Conservation (phyloP, 345 rosid genomes). For the Chamaenerion angustifolium region DNA sequence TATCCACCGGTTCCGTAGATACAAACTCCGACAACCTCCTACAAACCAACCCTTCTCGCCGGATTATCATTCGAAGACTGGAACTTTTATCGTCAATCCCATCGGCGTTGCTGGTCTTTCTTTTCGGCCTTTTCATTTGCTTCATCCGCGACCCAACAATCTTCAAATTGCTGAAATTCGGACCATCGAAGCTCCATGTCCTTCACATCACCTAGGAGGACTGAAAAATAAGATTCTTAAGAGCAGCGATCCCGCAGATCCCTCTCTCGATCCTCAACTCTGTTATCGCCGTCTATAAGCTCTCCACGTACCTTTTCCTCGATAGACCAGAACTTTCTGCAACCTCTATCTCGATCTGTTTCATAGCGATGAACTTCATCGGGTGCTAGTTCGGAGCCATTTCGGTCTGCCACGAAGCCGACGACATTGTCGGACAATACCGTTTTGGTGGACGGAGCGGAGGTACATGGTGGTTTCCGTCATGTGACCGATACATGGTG, state of each 20-base stretch:
- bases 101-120: too few relatives aligned
- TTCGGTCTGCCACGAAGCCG: constrained; percentile 89
- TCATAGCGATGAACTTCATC: constrained; percentile 60
- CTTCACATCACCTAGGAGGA: constrained; percentile 62
- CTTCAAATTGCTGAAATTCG: constrained; percentile 37
- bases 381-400: constrained; percentile 94
- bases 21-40: constrained; percentile 1
- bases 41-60: constrained; percentile 3
- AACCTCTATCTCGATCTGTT: constrained; percentile 50
- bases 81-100: too few relatives aligned
- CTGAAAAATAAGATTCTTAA: too few relatives aligned
- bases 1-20: constrained; percentile 55
- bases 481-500: too few relatives aligned
- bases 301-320: constrained; percentile 63
- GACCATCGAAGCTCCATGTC: constrained; percentile 47
- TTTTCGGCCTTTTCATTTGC: too few relatives aligned
- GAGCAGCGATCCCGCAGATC: constrained; percentile 79
- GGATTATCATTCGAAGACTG: too few relatives aligned
- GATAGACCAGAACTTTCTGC: constrained; percentile 49
- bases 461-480: too few relatives aligned
- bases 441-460: constrained; percentile 78
- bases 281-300: constrained; percentile 70
- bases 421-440: constrained; percentile 80
- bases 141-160: too few relatives aligned
- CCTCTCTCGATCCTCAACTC: constrained; percentile 67